Conservation (phyloP, 2,329 filamentous ascomycete genomes). For the Talaromyces sp. region DNA sequence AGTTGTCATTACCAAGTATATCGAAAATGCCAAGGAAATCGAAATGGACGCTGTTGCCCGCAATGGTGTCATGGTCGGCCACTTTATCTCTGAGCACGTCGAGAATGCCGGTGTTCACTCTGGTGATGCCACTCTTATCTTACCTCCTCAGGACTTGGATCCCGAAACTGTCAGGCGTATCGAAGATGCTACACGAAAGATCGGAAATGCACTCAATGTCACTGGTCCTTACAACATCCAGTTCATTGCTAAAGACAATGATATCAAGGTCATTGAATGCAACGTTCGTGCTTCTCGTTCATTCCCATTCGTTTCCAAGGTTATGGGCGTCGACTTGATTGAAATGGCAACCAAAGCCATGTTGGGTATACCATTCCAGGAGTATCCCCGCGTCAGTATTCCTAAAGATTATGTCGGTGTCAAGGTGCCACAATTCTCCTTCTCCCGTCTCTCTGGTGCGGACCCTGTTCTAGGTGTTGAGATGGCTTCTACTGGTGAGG, state of each 20-base stretch:
- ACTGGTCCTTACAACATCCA: constrained; percentile 98
- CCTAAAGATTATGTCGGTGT: constrained; percentile 84
- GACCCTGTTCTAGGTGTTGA: constrained; percentile 96
- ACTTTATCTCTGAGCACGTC: constrained; percentile 98
- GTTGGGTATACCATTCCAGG: constrained; percentile 74
- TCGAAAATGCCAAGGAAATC: constrained; percentile 98
- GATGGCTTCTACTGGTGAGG: constrained; percentile 98
- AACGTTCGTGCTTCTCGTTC: constrained; percentile 95
- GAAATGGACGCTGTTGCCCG: constrained; percentile 98
- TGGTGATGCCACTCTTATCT: constrained; percentile 90
- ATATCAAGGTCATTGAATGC: constrained; percentile 99
- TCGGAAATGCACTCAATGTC: constrained; percentile 87
- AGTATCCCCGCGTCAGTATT: constrained; percentile 75
- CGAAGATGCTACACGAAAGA: constrained; percentile 92
- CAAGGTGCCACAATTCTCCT: constrained; percentile 98
- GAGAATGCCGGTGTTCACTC: constrained; percentile 99
- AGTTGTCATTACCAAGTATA: constrained; percentile 98
- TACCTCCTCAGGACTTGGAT: constrained; percentile 91
- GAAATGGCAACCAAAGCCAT: constrained; percentile 99
- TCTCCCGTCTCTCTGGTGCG: constrained; percentile 92
- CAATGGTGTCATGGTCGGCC: constrained; percentile 83
- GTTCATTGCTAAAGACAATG: constrained; percentile 98
- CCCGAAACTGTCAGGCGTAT: constrained; percentile 85
- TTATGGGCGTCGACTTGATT: constrained; percentile 95
- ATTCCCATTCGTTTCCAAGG: constrained; percentile 97